Evolutionary conservation across 2,329 filamentous ascomycete genomes (phyloP), one percentile per base, ranked within the genome.

Genomic region (Aspergillus texensis): DNA sequence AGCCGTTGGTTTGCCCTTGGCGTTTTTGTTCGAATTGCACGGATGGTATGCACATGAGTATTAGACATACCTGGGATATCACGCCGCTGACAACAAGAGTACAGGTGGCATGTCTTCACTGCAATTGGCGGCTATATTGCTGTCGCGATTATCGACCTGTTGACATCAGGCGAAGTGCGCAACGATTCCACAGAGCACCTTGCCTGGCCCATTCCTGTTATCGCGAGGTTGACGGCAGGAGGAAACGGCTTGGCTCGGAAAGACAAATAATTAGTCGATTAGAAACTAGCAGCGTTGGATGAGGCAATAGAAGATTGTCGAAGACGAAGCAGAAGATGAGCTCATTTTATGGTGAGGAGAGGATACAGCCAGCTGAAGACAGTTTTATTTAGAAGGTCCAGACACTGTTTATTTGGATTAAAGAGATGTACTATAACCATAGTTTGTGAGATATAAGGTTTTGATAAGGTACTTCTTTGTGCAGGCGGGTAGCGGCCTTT

Each of bases 101-200:
- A 55, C 14, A 81, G 79, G 79, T 81, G 79, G 79, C 79, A 81
- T 62, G 46, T 81, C 6, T 74, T 80, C 6, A 81, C 79, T 4
- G 77, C 76, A 0, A 76, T 81, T 32, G 79, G 79, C 12, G 79
- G 78, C 2, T 81, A 81, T 45, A 71, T 76, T 5, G 79, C 73
- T 1, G 78, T 81, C 10, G 77, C 71, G 0, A 63, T 79, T 28
- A 72, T 81, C 11, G 79, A 81, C 34, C 48, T 75, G 1, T 71
- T 81, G 3, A 79, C 75, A 0, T 72, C 78, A 0, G 75, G 70
- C 0, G 72, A 80, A 21, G 70, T 79, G 4, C 53, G 59, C 1
- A 46, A 72, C 6, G 78, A 81, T 41, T 62, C 69, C 60, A 72
- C 65, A 0, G 48, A 68, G 2, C 57, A 41, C 0, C 63, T 80